Evolutionary conservation across 2,329 filamentous ascomycete species (phyloP).

Genomic region (Penicillium palitans): DNA sequence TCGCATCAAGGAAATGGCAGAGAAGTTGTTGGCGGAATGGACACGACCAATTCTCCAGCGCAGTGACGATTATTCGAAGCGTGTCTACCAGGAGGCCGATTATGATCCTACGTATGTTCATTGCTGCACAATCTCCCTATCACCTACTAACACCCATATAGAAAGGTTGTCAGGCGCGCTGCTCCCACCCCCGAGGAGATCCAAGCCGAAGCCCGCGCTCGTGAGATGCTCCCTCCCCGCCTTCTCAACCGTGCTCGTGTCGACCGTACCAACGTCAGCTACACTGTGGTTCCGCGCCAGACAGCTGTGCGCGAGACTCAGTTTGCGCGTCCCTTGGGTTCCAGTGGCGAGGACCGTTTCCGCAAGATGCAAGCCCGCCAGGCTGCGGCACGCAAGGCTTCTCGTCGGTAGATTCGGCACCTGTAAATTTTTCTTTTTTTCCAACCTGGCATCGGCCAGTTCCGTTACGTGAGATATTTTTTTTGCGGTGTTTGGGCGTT

Average conservation of each 20-base stretch:
- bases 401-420: slow-evolving; percentile 34
- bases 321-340: slow-evolving; percentile 48
- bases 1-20: slow-evolving; percentile 88
- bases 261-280: slow-evolving; percentile 60
- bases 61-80: slow-evolving; percentile 92
- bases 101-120: slow-evolving; percentile 57
- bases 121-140: slow-evolving; percentile 7
- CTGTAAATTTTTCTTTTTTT: slow-evolving; percentile 1
- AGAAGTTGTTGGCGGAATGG: slow-evolving; percentile 92
- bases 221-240: slow-evolving; percentile 54
- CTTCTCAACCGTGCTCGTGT: slow-evolving; percentile 60
- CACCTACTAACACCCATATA: slow-evolving; percentile 24
- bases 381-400: slow-evolving; percentile 43
- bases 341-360: slow-evolving; percentile 51
- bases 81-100: slow-evolving; percentile 58
- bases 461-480: slow-evolving; percentile 8
- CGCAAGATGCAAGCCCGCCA: slow-evolving; percentile 52
- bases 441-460: background rate
- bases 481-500: slow-evolving; percentile 21
- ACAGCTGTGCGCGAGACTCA: slow-evolving; percentile 49
- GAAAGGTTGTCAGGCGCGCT: slow-evolving; percentile 40
- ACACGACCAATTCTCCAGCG: slow-evolving; percentile 90
- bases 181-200: slow-evolving; percentile 38
- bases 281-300: slow-evolving; percentile 63
- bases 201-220: slow-evolving; percentile 53